phyloP scores from a whole-genome alignment of 805 yeast species.

The Grigorovia transvaalensis region DNA sequence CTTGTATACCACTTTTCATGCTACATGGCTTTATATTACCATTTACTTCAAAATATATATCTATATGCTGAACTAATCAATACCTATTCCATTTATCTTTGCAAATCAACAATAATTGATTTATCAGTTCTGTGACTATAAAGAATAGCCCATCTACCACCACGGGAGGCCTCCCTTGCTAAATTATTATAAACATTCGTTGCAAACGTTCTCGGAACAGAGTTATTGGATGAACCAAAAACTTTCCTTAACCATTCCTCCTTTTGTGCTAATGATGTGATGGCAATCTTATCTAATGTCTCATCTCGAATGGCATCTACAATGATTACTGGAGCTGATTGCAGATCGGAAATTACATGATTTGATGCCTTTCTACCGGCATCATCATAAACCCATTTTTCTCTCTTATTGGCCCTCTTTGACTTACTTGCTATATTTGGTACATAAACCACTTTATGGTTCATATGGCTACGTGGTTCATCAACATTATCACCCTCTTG shows the following conservation, averaged over 20 bases:
- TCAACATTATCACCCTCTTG: constrained; percentile 17
- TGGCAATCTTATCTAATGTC: constrained; percentile 70
- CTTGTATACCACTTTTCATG: no score
- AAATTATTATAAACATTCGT: constrained; percentile 62
- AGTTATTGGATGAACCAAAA: constrained; percentile 61
- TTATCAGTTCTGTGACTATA: constrained; percentile 72
- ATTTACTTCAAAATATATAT: neutral
- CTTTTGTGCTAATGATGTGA: constrained; percentile 61
- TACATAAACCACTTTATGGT: constrained; percentile 53
- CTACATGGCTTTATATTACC: neutral
- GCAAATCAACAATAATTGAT: constrained; percentile 56
- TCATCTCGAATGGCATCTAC: constrained; percentile 75
- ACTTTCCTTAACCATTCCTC: constrained; percentile 76
- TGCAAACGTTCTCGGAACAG: constrained; percentile 74
- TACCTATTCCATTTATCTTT: constrained; percentile 31
- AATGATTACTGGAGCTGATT: constrained; percentile 61
- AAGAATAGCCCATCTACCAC: constrained; percentile 65
- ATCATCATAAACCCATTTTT: constrained; percentile 68
- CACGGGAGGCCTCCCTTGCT: constrained; percentile 60
- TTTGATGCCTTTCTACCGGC: constrained; percentile 55
- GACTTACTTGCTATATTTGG: constrained; percentile 77
- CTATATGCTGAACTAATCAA: neutral
- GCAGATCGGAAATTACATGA: constrained; percentile 41
- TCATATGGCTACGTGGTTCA: neutral
- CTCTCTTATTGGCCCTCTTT: constrained; percentile 62